Evolutionary conservation across 2,329 filamentous ascomycete genomes (phyloP).

Genomic region (Ramularia endophylla): DNA sequence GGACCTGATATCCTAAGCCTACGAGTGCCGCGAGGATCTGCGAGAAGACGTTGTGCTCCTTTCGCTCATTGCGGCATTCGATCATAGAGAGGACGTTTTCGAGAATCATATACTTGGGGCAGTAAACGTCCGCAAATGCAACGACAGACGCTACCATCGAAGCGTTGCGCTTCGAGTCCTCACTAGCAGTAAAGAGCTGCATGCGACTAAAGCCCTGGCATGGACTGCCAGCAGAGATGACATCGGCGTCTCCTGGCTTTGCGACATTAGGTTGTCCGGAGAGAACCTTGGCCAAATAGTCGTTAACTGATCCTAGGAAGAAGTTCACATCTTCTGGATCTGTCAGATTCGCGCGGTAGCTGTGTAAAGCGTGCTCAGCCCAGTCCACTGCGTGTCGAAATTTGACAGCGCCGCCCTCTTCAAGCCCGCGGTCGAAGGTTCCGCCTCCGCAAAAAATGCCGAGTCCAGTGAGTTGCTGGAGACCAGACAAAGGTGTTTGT

Average conservation of each 20-base stretch:
- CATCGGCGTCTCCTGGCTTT: slow-evolving; percentile 56
- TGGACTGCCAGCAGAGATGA: slow-evolving; percentile 67
- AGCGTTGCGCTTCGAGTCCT: slow-evolving; percentile 59
- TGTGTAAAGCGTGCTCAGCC: slow-evolving; percentile 58
- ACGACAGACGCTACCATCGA: slow-evolving; percentile 73
- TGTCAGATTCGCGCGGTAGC: slow-evolving; percentile 62
- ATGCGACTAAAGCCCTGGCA: slow-evolving; percentile 69
- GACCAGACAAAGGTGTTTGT: not conserved
- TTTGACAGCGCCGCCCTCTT: slow-evolving; percentile 61
- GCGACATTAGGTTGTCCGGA: slow-evolving; percentile 48
- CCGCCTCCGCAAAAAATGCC: slow-evolving; percentile 76
- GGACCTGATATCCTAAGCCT: slow-evolving; percentile 69
- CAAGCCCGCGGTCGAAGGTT: slow-evolving; percentile 69
- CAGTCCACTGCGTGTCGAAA: slow-evolving; percentile 66
- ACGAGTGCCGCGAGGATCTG: slow-evolving; percentile 69
- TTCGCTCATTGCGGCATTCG: slow-evolving; percentile 27
- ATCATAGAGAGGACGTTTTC: slow-evolving; percentile 72
- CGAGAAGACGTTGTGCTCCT: slow-evolving; percentile 59
- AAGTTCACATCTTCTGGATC: slow-evolving; percentile 42
- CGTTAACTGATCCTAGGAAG: slow-evolving; percentile 67
- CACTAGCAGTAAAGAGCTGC: slow-evolving; percentile 53
- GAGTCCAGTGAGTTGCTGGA: slow-evolving; percentile 42
- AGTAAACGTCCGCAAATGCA: slow-evolving; percentile 67
- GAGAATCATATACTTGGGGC: slow-evolving; percentile 66
- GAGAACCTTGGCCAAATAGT: slow-evolving; percentile 54